phyloP scores from a whole-genome alignment of 1,284 basidiomycete genomes.

The Leccinum fallax region DNA sequence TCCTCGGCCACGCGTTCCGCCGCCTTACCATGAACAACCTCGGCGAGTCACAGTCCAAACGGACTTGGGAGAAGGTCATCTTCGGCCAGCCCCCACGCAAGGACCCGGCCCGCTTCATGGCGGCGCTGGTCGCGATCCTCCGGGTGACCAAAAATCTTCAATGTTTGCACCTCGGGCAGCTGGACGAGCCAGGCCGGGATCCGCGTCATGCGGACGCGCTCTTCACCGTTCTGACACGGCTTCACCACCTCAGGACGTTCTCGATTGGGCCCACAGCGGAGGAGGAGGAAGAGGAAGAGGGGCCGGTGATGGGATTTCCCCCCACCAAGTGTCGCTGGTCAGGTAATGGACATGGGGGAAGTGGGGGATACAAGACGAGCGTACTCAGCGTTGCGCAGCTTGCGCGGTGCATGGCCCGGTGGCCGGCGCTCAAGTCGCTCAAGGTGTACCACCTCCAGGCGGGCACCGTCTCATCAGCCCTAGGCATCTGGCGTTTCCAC shows the following conservation, averaged over 20 bases:
- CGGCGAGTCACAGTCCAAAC: background rate
- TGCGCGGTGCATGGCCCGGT: too few relatives aligned
- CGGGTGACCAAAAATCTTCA: constrained; percentile 23
- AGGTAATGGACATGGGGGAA: background rate
- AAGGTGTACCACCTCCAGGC: too few relatives aligned
- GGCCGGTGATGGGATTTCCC: background rate
- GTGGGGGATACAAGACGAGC: too few relatives aligned
- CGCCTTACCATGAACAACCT: background rate
- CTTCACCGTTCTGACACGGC: constrained; percentile 10
- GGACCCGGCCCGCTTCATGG: constrained; percentile 15
- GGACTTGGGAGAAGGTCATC: background rate
- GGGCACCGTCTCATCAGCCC: too few relatives aligned
- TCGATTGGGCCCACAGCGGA: constrained; percentile 14
- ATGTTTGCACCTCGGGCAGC: constrained; percentile 14
- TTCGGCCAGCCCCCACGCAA: background rate
- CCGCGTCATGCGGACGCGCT: constrained; percentile 13
- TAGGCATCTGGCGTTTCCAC: too few relatives aligned
- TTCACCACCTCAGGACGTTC: constrained; percentile 14
- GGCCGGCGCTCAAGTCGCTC: too few relatives aligned
- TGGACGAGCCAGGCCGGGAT: constrained; percentile 9
- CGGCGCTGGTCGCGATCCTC: constrained; percentile 23
- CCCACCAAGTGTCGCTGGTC: background rate
- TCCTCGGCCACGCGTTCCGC: background rate
- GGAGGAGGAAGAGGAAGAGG: background rate
- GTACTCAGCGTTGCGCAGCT: too few relatives aligned